Percentiles rank a stretch among this genome's conserved stretches.
Evolutionary conservation across 495 filamentous ascomycete species (phyloP).

Genomic region (Aspergillus asperescens): DNA sequence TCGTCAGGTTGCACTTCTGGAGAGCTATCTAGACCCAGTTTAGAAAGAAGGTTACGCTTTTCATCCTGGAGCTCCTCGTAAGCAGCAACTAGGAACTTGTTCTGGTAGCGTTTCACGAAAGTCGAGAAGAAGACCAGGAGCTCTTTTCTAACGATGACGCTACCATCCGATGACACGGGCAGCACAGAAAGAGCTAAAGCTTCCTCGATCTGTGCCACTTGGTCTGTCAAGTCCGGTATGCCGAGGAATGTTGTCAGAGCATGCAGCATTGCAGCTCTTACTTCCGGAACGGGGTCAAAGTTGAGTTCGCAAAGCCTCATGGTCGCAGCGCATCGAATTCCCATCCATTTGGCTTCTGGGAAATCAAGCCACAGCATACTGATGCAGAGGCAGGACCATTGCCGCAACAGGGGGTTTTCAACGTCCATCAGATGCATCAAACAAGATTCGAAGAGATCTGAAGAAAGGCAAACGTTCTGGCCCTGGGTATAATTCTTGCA

Average conservation of each 20-base stretch:
- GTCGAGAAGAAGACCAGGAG: conserved; percentile 88
- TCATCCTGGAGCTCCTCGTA: conserved; percentile 89
- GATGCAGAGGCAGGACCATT: conserved; percentile 95
- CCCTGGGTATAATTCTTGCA: conserved; percentile 90
- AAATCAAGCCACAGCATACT: conserved; percentile 92
- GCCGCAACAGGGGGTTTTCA: conserved; percentile 81
- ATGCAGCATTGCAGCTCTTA: conserved; percentile 86
- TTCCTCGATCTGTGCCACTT: conserved; percentile 86
- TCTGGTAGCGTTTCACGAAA: conserved; percentile 86
- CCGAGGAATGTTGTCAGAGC: conserved; percentile 90
- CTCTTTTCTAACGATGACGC: conserved; percentile 87
- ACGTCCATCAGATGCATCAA: conserved; percentile 73
- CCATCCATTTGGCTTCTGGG: conserved; percentile 89
- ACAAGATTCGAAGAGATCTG: conserved; percentile 77
- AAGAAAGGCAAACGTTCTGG: conserved; percentile 77
- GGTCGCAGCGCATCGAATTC: conserved; percentile 76
- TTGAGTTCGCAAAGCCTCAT: conserved; percentile 71
- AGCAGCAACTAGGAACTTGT: conserved; percentile 84
- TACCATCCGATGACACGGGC: conserved; percentile 84
- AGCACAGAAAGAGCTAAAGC: conserved; percentile 77
- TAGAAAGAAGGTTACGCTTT: conserved; percentile 57
- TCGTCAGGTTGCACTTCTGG: conserved; percentile 16
- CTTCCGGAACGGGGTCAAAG: conserved; percentile 89
- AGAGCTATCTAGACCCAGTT: conserved; percentile 26
- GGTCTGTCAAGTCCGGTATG: conserved; percentile 86